These are phyloP conservation scores for Pezicula carpinea DNA, from an alignment of 2,329 filamentous ascomycete species.

Conservation along the genomic window DNA sequence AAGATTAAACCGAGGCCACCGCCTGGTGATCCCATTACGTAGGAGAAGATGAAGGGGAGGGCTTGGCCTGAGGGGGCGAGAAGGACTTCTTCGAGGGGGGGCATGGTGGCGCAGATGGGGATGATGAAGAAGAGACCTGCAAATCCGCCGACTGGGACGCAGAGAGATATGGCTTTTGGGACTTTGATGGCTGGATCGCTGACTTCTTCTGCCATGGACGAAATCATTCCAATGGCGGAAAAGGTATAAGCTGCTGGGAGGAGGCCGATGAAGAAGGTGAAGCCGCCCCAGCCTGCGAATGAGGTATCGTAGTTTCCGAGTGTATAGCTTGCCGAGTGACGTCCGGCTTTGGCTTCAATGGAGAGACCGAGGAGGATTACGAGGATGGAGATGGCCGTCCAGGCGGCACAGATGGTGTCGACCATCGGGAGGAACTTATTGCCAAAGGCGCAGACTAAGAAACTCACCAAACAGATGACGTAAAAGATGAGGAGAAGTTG, in stretches of 20 bases:
- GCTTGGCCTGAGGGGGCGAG: conserved; percentile 41
- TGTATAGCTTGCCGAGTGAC: conserved; percentile 46
- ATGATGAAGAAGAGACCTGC: conserved; percentile 48
- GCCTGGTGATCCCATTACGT: conserved; percentile 43
- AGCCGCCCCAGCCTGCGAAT: conserved; percentile 52
- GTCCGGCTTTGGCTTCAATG: conserved; percentile 46
- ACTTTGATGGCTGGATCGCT: conserved; percentile 44
- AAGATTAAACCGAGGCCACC: conserved; percentile 44
- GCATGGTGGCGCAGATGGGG: conserved; percentile 45
- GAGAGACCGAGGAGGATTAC: conserved; percentile 53
- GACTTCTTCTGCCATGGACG: conserved; percentile 58
- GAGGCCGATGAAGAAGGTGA: conserved; percentile 59
- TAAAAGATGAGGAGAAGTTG: conserved; percentile 70
- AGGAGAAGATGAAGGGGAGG: conserved; percentile 44
- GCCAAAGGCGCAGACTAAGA: conserved; percentile 60
- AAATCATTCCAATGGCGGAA: conserved; percentile 57
- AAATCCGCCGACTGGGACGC: conserved; percentile 42
- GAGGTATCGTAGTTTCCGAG: conserved; percentile 52
- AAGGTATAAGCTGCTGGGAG: conserved; percentile 55
- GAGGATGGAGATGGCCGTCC: conserved; percentile 51
- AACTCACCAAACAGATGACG: conserved; percentile 59
- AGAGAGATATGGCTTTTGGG: conserved; percentile 41
- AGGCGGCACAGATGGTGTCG: conserved; percentile 52
- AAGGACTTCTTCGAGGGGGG: conserved; percentile 40
- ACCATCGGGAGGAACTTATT: conserved; percentile 63